Evolutionary conservation across 176 grass and related monocot genomes (phyloP).

Genomic region (Cocos nucifera): DNA sequence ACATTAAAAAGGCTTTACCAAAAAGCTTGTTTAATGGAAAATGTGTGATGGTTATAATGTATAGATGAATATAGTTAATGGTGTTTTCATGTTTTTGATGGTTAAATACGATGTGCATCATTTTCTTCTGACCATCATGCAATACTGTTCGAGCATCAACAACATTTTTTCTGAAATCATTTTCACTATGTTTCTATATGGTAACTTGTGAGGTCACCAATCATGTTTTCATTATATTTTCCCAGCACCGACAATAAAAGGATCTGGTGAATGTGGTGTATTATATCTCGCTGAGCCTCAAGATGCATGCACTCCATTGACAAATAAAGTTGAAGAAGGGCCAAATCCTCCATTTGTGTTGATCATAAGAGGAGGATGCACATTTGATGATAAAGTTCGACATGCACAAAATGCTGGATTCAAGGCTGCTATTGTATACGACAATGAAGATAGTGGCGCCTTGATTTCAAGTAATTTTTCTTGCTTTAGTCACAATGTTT

Average conservation of each 20-base stretch:
- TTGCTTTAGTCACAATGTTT: background rate
- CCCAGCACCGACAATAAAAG: conserved; percentile 72
- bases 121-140: no score
- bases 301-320: conserved; percentile 54
- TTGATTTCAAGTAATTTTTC: conserved; percentile 80
- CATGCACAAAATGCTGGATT: conserved; percentile 82
- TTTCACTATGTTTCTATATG: background rate
- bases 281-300: conserved; percentile 61
- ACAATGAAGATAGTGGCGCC: conserved; percentile 56
- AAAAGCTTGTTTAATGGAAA: no score
- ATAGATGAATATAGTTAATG: no score
- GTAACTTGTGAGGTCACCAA: background rate
- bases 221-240: conserved; percentile 25
- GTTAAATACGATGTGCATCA: no score
- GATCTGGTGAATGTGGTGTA: conserved; percentile 56
- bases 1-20: no score
- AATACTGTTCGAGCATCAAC: no score
- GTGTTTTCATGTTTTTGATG: no score
- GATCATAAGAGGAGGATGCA: conserved; percentile 69
- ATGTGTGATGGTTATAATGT: no score
- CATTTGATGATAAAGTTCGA: conserved; percentile 84
- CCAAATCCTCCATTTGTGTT: conserved; percentile 40
- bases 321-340: conserved; percentile 34
- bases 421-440: conserved; percentile 80
- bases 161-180: background rate